Conservation (phyloP, 768 basidiomycete genomes). For the Lepiota subincarnata region DNA sequence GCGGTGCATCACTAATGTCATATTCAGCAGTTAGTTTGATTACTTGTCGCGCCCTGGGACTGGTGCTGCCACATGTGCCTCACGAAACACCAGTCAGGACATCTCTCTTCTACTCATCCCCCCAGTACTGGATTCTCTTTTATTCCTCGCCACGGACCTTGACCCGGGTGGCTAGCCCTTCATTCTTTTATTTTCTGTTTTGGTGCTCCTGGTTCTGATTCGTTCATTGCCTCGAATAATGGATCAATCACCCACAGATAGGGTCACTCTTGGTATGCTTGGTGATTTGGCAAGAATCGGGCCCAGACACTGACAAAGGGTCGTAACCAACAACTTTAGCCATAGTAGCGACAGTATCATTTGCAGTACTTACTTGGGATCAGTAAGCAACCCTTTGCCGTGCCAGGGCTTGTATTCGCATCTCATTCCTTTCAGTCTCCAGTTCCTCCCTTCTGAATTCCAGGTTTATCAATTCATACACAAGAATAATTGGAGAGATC, state of each 20-base stretch:
- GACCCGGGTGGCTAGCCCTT: not conserved
- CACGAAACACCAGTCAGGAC: not conserved
- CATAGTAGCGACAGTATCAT: not conserved
- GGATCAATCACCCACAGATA: not conserved
- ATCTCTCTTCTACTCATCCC: not conserved
- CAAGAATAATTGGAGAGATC: conserved; percentile 22
- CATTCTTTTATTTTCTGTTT: too few species aligned
- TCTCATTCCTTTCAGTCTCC: not conserved
- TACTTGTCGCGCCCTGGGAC: not conserved
- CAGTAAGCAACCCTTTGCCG: not conserved
- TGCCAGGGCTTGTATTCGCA: not conserved
- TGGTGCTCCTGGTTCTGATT: not conserved
- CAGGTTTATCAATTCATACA: conserved; percentile 19
- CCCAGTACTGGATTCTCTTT: not conserved
- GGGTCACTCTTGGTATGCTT: not conserved
- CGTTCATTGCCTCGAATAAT: not conserved
- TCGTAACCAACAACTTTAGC: not conserved
- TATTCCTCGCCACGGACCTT: not conserved
- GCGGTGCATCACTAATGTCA: not conserved
- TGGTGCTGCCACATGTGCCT: not conserved
- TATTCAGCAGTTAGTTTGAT: not conserved
- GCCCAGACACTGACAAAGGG: not conserved
- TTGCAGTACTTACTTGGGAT: conserved; percentile 7
- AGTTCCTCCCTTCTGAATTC: conserved; percentile 23
- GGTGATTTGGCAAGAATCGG: too few species aligned